These are phyloP conservation scores for Boletus reticuloceps DNA, from an alignment of 768 basidiomycete species.

Conservation along the genomic window DNA sequence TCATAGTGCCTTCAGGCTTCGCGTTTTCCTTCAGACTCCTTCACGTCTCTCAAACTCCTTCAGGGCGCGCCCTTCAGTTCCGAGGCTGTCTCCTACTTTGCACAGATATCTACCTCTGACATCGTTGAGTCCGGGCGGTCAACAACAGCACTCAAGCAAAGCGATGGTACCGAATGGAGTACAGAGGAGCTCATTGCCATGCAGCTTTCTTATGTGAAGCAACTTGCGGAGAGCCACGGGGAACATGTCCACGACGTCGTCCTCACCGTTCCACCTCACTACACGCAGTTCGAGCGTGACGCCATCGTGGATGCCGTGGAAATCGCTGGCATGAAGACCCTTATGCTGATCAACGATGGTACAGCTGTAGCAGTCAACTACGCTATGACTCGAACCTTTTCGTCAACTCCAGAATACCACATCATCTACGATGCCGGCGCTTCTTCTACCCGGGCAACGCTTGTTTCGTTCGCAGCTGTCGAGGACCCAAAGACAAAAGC, in stretches of 20 bases:
- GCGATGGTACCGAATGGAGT: conserved; percentile 69
- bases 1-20: conserved; percentile 59
- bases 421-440: conserved; percentile 95
- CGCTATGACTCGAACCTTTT: conserved; percentile 92
- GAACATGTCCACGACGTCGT: conserved; percentile 84
- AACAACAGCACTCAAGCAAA: conserved; percentile 57
- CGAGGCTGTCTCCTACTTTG: conserved; percentile 55
- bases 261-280: conserved; percentile 88
- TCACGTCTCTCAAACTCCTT: conserved; percentile 80
- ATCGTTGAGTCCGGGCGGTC: conserved; percentile 53
- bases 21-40: conserved; percentile 86
- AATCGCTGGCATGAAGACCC: conserved; percentile 78
- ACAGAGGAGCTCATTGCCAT: conserved; percentile 92
- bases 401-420: conserved; percentile 71
- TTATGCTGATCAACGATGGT: conserved; percentile 90
- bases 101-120: conserved; percentile 53
- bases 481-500: conserved; percentile 49
- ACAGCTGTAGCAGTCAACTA: conserved; percentile 96
- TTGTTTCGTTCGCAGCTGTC: conserved; percentile 60
- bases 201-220: conserved; percentile 88
- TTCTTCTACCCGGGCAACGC: conserved; percentile 71
- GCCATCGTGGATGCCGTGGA: conserved; percentile 91
- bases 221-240: conserved; percentile 74
- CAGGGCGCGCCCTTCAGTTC: conserved; percentile 69
- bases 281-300: conserved; percentile 87